These are phyloP conservation scores for Hericium erinaceus DNA, from an alignment of 768 basidiomycete genomes.

Conservation along the genomic window DNA sequence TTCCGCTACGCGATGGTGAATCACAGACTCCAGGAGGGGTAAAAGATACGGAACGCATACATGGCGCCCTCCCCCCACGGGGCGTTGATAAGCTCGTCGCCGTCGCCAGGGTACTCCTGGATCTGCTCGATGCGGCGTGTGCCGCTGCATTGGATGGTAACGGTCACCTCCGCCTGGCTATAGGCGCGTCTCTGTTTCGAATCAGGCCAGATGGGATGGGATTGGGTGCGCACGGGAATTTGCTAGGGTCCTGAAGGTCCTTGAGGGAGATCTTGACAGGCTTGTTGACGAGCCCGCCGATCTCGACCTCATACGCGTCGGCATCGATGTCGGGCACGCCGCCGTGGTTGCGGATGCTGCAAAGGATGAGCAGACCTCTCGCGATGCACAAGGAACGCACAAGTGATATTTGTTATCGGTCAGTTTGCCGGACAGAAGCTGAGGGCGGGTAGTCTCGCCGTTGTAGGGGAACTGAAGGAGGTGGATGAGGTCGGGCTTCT, in stretches of 20 bases:
- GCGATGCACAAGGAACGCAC: constrained; percentile 22
- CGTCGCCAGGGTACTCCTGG: constrained; percentile 42
- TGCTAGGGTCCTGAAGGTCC: constrained; percentile 37
- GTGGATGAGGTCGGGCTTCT: constrained; percentile 43
- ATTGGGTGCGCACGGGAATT: constrained; percentile 31
- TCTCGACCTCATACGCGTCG: constrained; percentile 38
- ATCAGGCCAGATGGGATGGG: neutral
- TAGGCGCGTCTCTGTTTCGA: neutral
- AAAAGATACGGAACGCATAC: constrained; percentile 20
- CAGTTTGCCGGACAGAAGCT: constrained; percentile 34
- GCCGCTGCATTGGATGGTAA: constrained; percentile 48
- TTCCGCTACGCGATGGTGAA: constrained; percentile 27
- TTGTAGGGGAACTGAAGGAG: constrained; percentile 49
- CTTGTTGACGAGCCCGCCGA: constrained; percentile 41
- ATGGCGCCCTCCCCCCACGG: constrained; percentile 46
- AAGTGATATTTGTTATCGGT: constrained; percentile 43
- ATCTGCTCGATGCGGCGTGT: constrained; percentile 46
- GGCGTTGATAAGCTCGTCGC: constrained; percentile 43
- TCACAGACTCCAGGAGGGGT: too few species aligned
- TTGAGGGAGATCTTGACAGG: constrained; percentile 34
- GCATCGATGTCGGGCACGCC: constrained; percentile 41
- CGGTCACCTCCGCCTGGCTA: constrained; percentile 39
- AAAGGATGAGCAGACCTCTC: neutral
- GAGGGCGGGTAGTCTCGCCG: constrained; percentile 37
- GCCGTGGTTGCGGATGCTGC: constrained; percentile 45